Evolutionary conservation across 108 stramenopile genomes (phyloP).

Genomic region (Skeletonema costatum): DNA sequence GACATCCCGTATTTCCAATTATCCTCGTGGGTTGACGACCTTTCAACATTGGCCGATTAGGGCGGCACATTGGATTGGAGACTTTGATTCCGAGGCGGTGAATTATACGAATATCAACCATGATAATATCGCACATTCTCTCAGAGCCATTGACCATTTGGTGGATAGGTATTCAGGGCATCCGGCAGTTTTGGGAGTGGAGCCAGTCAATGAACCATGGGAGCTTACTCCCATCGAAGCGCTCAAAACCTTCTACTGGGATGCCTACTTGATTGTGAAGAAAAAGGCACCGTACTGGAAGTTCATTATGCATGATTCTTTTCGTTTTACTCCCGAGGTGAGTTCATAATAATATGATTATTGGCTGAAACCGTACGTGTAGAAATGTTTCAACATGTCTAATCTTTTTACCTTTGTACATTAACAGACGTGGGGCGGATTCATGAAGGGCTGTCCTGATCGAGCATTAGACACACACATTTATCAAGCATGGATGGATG

Average conservation of each 20-base stretch:
- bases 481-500: slow-evolving; percentile 91
- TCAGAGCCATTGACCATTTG: slow-evolving; percentile 74
- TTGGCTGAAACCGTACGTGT: background rate
- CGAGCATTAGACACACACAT: slow-evolving; percentile 91
- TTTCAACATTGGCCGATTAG: slow-evolving; percentile 91
- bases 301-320: slow-evolving; percentile 94
- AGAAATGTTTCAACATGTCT: background rate
- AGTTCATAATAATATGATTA: background rate
- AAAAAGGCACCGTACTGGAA: slow-evolving; percentile 90
- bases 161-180: slow-evolving; percentile 78
- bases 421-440: slow-evolving; percentile 82
- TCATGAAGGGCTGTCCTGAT: slow-evolving; percentile 89
- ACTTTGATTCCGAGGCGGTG: slow-evolving; percentile 65
- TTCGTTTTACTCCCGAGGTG: slow-evolving; percentile 76
- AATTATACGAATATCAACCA: slow-evolving; percentile 74
- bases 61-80: slow-evolving; percentile 88
- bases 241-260: slow-evolving; percentile 91
- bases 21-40: slow-evolving; percentile 50
- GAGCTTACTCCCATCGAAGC: slow-evolving; percentile 85
- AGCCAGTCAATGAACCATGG: slow-evolving; percentile 96
- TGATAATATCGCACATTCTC: slow-evolving; percentile 78
- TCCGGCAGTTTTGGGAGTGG: slow-evolving; percentile 87
- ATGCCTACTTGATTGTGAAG: slow-evolving; percentile 90
- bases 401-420: background rate
- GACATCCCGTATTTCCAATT: slow-evolving; percentile 63